phyloP scores from a whole-genome alignment of 441 rosid species.

The Croton laevigatus region DNA sequence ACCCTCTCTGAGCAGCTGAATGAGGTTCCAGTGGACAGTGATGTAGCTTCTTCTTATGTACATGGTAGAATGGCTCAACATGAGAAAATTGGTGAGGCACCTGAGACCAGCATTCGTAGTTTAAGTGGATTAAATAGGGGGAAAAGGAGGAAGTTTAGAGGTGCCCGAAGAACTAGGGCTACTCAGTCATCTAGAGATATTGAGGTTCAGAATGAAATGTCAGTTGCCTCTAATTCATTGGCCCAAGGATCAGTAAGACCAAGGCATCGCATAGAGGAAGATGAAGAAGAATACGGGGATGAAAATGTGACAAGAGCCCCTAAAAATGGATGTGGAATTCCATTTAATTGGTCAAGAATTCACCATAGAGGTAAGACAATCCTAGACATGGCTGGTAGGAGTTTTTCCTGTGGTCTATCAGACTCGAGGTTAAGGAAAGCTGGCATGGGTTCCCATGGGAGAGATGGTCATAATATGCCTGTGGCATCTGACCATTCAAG shows the following conservation, averaged over 20 bases:
- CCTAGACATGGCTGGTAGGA: slow-evolving; percentile 93
- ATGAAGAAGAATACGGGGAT: slow-evolving; percentile 44
- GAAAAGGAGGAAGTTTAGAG: slow-evolving; percentile 76
- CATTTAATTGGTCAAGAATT: slow-evolving; percentile 97
- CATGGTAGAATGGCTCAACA: slow-evolving; percentile 36
- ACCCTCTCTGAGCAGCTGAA: slow-evolving; percentile 68
- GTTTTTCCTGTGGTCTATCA: slow-evolving; percentile 90
- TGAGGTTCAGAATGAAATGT: slow-evolving; percentile 74
- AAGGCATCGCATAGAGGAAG: slow-evolving; percentile 45
- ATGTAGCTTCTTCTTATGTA: slow-evolving; percentile 69
- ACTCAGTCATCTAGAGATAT: slow-evolving; percentile 40
- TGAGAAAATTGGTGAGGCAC: slow-evolving; percentile 38
- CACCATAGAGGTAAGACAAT: slow-evolving; percentile 81
- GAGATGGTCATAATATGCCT: slow-evolving; percentile 58
- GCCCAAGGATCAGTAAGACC: slow-evolving; percentile 50
- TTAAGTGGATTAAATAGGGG: slow-evolving; percentile 46
- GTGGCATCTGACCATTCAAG: slow-evolving; percentile 61
- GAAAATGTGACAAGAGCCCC: slow-evolving; percentile 66
- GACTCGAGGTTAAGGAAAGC: slow-evolving; percentile 64
- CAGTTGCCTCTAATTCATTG: slow-evolving; percentile 87
- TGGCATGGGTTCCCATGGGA: slow-evolving; percentile 47
- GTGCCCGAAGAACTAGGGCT: slow-evolving; percentile 55
- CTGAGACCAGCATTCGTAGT: slow-evolving; percentile 36
- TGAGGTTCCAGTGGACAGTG: slow-evolving; percentile 62
- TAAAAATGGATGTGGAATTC: slow-evolving; percentile 86